Evolutionary conservation across 345 rosid species (phyloP).

Genomic region (Raphanus sativus): DNA sequence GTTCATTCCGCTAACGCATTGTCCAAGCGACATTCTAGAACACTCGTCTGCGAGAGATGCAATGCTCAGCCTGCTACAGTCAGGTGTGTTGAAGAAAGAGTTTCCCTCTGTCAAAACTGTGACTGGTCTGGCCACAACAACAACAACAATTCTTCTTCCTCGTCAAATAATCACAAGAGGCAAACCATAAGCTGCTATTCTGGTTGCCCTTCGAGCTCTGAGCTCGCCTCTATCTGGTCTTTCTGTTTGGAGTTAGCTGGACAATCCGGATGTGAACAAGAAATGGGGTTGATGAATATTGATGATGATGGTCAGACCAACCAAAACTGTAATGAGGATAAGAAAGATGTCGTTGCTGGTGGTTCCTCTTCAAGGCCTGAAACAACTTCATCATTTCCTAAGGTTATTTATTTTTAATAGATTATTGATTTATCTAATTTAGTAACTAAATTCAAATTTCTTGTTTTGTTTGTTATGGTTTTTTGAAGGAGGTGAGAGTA

Average conservation of each 20-base stretch:
- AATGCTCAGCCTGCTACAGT: constrained; percentile 78
- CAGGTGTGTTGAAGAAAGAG: constrained; percentile 75
- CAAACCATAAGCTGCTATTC: constrained; percentile 77
- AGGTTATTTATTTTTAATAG: constrained; percentile 41
- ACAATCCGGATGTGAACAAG: constrained; percentile 72
- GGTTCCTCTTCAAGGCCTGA: constrained; percentile 36
- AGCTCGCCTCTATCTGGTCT: constrained; percentile 91
- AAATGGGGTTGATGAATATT: constrained; percentile 84
- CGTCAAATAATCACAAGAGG: constrained; percentile 63
- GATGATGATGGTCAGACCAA: constrained; percentile 46
- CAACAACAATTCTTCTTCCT: constrained; percentile 15
- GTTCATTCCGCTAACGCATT: constrained; percentile 95
- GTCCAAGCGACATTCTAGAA: constrained; percentile 88
- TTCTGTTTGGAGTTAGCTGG: constrained; percentile 54
- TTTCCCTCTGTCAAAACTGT: constrained; percentile 94
- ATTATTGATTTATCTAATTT: background rate
- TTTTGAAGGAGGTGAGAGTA: constrained; percentile 32
- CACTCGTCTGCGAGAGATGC: constrained; percentile 87
- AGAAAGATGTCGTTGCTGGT: constrained; percentile 37
- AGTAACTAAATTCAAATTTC: background rate
- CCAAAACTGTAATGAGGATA: constrained; percentile 44
- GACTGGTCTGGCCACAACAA: constrained; percentile 67
- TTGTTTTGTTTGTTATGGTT: constrained; percentile 19
- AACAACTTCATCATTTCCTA: constrained; percentile 45
- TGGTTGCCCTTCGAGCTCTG: constrained; percentile 89